Base-by-base conservation (phyloP, 2,329 filamentous ascomycete species). In the Tolypocladium pustulatum region DNA sequence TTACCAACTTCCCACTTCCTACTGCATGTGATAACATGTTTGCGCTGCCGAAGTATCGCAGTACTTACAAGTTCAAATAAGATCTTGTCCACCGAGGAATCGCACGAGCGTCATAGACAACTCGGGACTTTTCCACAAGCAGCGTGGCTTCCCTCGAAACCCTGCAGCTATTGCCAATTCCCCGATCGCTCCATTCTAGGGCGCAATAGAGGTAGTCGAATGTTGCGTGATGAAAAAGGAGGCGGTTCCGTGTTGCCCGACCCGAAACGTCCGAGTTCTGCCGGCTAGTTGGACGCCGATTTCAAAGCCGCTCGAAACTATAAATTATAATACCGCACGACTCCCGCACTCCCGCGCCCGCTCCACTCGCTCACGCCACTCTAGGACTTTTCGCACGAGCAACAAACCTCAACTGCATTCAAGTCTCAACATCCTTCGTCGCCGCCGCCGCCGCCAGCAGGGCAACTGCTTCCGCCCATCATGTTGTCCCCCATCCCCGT, bases 401-500 rank as follows among this genome's bases (percentile, higher is more conserved):
- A 22, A 34, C 9, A n/a, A n/a, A 3, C 49, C 5, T 49, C 15
- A 1, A 20, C 46, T 30, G 27, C 6, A 10, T 49, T 25, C 22
- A 22, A 9, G 25, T 10, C 25, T 20, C 25, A n/a, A 20, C n/a
- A 3, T n/a, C n/a, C 6, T 46, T 27, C 15, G 22, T 15, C 15
- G 46, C 17, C 17, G 49, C 12, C 30, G 30, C n/a, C 27, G 27
- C 15, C 27, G 15, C 30, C 49, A 52, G 30, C 49, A n/a, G 49
- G 43, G 46, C 46, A 8, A 20, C 30, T 22, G 27, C 27, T 30
- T 7, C 46, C 49, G 53, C 32, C 37, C 55, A 60, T 25, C 66
- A 83, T 84, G 85, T 75, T 84, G 69, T 81, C 82, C 62, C 78
- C 83, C 53, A 76, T 89, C 60, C 86, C 86, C 32, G 69, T 74